These are phyloP conservation scores for Sclerotinia borealis DNA, from an alignment of 2,329 filamentous ascomycete genomes.

Conservation along the genomic window DNA sequence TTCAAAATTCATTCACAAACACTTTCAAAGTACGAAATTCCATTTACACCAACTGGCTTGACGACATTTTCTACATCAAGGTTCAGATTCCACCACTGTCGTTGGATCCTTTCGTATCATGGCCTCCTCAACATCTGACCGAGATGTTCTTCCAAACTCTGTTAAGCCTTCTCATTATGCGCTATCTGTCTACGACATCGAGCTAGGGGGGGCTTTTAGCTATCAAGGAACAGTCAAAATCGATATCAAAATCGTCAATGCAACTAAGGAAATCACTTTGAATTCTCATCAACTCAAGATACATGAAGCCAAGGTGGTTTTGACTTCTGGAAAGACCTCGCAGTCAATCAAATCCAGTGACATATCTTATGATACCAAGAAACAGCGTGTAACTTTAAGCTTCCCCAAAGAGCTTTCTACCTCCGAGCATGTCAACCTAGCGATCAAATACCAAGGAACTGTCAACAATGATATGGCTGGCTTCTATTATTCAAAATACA, in stretches of 20 bases:
- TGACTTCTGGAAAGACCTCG: constrained; percentile 52
- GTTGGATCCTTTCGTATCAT: constrained; percentile 15
- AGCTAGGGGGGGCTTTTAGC: constrained; percentile 61
- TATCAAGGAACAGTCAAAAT: constrained; percentile 86
- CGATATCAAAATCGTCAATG: constrained; percentile 62
- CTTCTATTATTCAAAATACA: constrained; percentile 93
- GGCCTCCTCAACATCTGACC: constrained; percentile 43
- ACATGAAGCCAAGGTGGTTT: constrained; percentile 55
- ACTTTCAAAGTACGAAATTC: background rate
- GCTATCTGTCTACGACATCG: constrained; percentile 73
- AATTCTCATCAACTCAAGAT: constrained; percentile 84
- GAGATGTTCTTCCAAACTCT: constrained; percentile 54
- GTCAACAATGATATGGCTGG: constrained; percentile 91
- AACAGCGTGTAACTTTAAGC: constrained; percentile 73
- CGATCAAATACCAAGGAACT: constrained; percentile 69
- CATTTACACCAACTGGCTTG: background rate
- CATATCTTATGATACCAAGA: constrained; percentile 75
- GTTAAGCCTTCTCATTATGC: constrained; percentile 83
- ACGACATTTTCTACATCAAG: background rate
- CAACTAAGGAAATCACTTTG: constrained; percentile 71
- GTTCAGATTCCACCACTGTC: background rate
- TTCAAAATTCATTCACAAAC: background rate
- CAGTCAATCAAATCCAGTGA: constrained; percentile 52
- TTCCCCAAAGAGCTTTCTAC: constrained; percentile 68
- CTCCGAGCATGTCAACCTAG: constrained; percentile 58